phyloP scores from a whole-genome alignment of 768 basidiomycete genomes.

The Suillus clintonianus region DNA sequence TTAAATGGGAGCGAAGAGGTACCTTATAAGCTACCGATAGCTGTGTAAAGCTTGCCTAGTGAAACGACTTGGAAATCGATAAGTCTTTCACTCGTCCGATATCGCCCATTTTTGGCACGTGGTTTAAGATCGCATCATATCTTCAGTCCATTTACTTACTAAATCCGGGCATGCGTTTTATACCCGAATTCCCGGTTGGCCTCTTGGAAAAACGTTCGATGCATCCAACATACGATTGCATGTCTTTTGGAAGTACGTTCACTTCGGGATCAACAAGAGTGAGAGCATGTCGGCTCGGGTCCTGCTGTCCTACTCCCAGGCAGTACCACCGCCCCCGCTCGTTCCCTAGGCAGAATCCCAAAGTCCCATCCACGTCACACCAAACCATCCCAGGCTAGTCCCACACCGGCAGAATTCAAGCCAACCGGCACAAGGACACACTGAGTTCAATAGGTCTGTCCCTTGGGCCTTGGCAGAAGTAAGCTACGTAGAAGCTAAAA shows the following conservation, averaged over 20 bases:
- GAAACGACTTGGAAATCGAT: constrained; percentile 6
- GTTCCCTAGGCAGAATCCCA: constrained; percentile 1
- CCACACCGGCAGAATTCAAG: neutral
- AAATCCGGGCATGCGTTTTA: neutral
- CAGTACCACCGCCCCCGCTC: constrained; percentile 1
- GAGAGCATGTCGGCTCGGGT: neutral
- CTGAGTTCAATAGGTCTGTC: neutral
- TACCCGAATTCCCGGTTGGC: neutral
- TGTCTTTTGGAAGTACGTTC: neutral
- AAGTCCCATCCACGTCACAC: constrained; percentile 7
- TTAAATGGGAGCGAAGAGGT: constrained; percentile 2
- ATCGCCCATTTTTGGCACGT: neutral
- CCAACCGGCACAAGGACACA: neutral
- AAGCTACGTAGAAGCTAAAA: neutral
- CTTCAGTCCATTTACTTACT: neutral
- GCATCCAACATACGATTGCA: neutral
- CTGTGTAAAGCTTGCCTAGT: neutral
- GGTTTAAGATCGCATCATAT: neutral
- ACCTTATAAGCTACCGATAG: constrained; percentile 6
- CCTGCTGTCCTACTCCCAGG: constrained; percentile 5
- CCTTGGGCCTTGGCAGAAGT: too few relatives aligned
- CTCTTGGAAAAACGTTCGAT: neutral
- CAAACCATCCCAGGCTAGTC: constrained; percentile 12
- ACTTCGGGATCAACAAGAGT: neutral
- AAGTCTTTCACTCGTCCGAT: constrained; percentile 1